phyloP scores from a whole-genome alignment of 306 rosid species.

The Dryas alaskensis region DNA sequence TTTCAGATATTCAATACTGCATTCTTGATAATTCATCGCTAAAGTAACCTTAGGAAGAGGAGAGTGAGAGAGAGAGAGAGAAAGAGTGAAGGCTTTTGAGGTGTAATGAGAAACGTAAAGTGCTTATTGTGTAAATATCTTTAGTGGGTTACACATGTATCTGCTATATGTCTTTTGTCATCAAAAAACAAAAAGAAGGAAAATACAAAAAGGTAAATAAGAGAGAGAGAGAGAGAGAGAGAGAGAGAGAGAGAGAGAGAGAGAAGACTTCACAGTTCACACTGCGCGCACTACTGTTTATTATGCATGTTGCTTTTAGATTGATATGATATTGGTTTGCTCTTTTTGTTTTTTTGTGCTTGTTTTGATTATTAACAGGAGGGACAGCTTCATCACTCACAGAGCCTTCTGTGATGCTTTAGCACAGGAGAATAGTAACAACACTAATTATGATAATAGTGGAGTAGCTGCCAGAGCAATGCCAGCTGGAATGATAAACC shows the following conservation, averaged over 20 bases:
- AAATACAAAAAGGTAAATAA: conserved; percentile 19
- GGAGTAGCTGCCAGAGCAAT: conserved; percentile 27
- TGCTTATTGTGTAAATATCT: neutral
- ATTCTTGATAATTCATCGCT: neutral
- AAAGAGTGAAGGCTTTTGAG: conserved; percentile 1
- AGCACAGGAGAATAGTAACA: conserved; percentile 52
- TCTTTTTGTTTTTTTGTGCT: conserved; percentile 31
- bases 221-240: conserved; percentile 4
- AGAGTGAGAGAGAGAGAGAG: neutral
- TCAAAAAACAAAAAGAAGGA: conserved; percentile 20
- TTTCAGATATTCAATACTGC: neutral
- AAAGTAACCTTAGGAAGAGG: neutral
- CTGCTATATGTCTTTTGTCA: conserved; percentile 12
- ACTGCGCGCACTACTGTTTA: neutral
- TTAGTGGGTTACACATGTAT: conserved; percentile 12
- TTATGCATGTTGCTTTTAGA: neutral
- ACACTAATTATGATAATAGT: neutral
- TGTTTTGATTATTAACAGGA: conserved; percentile 45
- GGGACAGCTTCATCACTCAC: conserved; percentile 89
- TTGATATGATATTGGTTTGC: conserved; percentile 9
- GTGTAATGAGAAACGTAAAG: conserved; percentile 9
- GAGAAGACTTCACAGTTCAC: neutral
- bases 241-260: neutral
- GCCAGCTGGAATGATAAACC: conserved; percentile 26
- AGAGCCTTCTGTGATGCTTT: conserved; percentile 87